Conservation (phyloP, 2,329 filamentous ascomycete species). For the Acrocalymma vagum region DNA sequence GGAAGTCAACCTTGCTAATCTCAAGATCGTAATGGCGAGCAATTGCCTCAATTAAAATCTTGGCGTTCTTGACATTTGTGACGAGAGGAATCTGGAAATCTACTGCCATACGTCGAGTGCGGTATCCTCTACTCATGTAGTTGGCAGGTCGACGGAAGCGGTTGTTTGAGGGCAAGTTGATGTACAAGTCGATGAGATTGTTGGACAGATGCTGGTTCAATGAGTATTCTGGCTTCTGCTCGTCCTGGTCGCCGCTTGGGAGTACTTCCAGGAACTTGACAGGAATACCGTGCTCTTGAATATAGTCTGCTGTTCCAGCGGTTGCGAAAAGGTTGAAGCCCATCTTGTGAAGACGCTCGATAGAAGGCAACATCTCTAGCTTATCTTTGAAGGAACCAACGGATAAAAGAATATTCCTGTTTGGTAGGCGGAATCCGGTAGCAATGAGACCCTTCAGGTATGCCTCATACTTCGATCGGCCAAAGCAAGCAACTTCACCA, state of each 20-base stretch:
- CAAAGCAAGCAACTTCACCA: conserved; percentile 96
- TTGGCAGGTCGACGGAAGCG: conserved; percentile 95
- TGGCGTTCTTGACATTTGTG: conserved; percentile 99
- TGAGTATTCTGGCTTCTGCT: conserved; percentile 95
- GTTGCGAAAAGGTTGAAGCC: conserved; percentile 97
- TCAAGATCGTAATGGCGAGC: conserved; percentile 87
- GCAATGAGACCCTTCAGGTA: conserved; percentile 96
- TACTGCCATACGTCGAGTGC: conserved; percentile 95
- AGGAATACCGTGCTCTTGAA: conserved; percentile 89
- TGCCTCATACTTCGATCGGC: conserved; percentile 94
- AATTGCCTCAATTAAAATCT: conserved; percentile 94
- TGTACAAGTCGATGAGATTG: conserved; percentile 98
- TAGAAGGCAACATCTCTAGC: conserved; percentile 92
- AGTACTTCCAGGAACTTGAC: conserved; percentile 95
- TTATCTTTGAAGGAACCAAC: conserved; percentile 99
- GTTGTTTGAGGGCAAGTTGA: conserved; percentile 99
- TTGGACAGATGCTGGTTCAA: conserved; percentile 96
- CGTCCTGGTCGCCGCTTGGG: conserved; percentile 66
- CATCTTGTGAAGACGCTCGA: conserved; percentile 86
- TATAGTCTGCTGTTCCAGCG: conserved; percentile 94
- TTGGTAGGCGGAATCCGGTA: conserved; percentile 94
- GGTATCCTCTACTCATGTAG: conserved; percentile 98
- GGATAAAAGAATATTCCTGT: conserved; percentile 93
- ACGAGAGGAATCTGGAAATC: conserved; percentile 97
- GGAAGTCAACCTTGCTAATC: conserved; percentile 85